phyloP scores from a whole-genome alignment of 257 asterid species.

The Voacanga thouarsii region DNA sequence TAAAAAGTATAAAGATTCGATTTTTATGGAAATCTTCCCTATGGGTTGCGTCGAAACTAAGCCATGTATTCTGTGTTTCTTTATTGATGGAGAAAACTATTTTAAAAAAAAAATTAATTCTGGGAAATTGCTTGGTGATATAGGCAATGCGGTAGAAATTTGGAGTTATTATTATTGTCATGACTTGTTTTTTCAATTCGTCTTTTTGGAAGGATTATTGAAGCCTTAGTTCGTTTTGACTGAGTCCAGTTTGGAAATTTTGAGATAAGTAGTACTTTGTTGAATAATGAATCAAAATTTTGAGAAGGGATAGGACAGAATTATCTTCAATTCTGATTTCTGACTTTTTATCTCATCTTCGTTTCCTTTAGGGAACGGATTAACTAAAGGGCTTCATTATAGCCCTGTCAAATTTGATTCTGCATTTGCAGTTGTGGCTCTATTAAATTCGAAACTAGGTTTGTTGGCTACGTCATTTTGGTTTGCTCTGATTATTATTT shows the following conservation, averaged over 20 bases:
- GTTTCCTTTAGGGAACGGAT: neutral
- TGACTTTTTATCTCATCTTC: neutral
- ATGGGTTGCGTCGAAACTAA: too few species aligned
- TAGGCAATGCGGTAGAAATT: neutral
- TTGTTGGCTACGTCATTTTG: neutral
- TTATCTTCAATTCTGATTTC: neutral
- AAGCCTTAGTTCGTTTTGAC: neutral
- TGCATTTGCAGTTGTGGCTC: neutral
- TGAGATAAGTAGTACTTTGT: neutral
- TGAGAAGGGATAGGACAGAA: too few species aligned
- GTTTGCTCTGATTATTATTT: neutral
- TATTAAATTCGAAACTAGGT: neutral
- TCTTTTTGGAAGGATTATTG: neutral
- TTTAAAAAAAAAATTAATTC: too few species aligned
- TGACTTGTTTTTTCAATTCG: neutral
- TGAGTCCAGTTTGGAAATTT: neutral
- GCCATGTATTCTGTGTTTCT: too few species aligned
- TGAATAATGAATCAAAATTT: neutral
- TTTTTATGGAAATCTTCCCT: neutral
- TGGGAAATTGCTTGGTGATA: neutral
- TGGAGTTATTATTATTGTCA: neutral
- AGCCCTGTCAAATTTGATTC: neutral
- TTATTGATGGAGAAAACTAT: too few species aligned
- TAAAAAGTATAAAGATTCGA: constrained; percentile 3
- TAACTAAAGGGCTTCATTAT: neutral